Conservation (phyloP, 1,284 basidiomycete species). For the Ceratorhiza oryzae-sativae region DNA sequence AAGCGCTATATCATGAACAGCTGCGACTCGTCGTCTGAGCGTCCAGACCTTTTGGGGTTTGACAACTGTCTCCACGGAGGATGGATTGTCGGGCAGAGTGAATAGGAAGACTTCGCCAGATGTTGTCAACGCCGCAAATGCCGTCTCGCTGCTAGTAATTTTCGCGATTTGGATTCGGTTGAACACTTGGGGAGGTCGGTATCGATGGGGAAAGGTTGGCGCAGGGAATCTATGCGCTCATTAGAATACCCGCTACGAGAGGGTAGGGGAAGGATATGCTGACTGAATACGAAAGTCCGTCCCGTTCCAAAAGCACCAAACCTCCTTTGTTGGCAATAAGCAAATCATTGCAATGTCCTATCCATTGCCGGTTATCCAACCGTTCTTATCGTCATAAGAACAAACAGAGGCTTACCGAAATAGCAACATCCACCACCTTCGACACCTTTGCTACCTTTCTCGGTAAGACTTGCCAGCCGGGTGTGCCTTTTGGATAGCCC, state of each 20-base stretch:
- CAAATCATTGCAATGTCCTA: conserved; percentile 84
- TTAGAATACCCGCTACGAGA: conserved; percentile 56
- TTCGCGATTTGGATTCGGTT: conserved; percentile 79
- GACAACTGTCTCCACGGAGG: conserved; percentile 6
- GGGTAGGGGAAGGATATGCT: conserved; percentile 70
- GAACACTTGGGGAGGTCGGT: conserved; percentile 77
- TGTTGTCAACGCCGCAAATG: conserved; percentile 84
- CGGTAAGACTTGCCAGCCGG: conserved; percentile 81
- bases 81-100: conserved; percentile 58
- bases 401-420: conserved; percentile 63
- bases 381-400: not conserved
- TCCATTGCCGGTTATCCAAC: not conserved
- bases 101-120: conserved; percentile 95
- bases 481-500: conserved; percentile 79
- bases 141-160: conserved; percentile 80
- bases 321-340: conserved; percentile 73
- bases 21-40: conserved; percentile 9
- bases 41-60: conserved; percentile 30
- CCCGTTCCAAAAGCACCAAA: conserved; percentile 85
- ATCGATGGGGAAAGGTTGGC: conserved; percentile 59
- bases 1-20: conserved; percentile 79
- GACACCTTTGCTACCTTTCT: conserved; percentile 83
- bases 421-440: conserved; percentile 70
- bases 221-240: conserved; percentile 2
- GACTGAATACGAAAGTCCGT: conserved; percentile 77